Percentiles rank a stretch among this genome's conserved stretches.
Conservation (phyloP, 805 yeast genomes). For the Monosporozyma siamensis region DNA sequence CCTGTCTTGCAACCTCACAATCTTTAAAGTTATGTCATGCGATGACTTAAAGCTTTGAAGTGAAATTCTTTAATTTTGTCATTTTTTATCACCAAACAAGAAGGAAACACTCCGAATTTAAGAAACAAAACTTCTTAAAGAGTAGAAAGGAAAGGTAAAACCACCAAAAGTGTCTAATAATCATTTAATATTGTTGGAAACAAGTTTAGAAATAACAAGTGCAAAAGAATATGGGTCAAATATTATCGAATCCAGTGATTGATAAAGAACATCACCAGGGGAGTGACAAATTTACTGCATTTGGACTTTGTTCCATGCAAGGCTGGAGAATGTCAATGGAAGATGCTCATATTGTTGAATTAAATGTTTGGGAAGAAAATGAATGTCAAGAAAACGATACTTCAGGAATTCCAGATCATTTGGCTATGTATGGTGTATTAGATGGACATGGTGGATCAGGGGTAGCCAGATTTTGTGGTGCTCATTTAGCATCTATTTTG, state of each 20-base stretch:
- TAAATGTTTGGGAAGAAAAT: slow-evolving; percentile 4
- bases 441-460: slow-evolving; percentile 97
- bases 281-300: slow-evolving; percentile 56
- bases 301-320: slow-evolving; percentile 90
- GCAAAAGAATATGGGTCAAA: slow-evolving; percentile 94
- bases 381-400: slow-evolving; percentile 11
- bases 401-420: slow-evolving; percentile 32
- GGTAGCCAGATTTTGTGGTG: slow-evolving; percentile 83
- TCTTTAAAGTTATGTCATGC: too few relatives aligned
- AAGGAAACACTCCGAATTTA: too few relatives aligned
- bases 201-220: too few relatives aligned
- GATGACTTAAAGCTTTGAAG: too few relatives aligned
- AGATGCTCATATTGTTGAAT: slow-evolving; percentile 70
- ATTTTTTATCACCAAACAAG: too few relatives aligned
- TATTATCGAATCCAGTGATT: slow-evolving; percentile 83
- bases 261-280: slow-evolving; percentile 62
- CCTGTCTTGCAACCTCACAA: too few relatives aligned
- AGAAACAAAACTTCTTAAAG: too few relatives aligned
- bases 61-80: too few relatives aligned
- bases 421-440: slow-evolving; percentile 85
- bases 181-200: too few relatives aligned
- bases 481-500: slow-evolving; percentile 57
- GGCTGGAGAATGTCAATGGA: slow-evolving; percentile 99
- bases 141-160: too few relatives aligned
- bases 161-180: too few relatives aligned